Conservation (phyloP, 1,284 basidiomycete species). For the Cryptococcus hybrid region DNA sequence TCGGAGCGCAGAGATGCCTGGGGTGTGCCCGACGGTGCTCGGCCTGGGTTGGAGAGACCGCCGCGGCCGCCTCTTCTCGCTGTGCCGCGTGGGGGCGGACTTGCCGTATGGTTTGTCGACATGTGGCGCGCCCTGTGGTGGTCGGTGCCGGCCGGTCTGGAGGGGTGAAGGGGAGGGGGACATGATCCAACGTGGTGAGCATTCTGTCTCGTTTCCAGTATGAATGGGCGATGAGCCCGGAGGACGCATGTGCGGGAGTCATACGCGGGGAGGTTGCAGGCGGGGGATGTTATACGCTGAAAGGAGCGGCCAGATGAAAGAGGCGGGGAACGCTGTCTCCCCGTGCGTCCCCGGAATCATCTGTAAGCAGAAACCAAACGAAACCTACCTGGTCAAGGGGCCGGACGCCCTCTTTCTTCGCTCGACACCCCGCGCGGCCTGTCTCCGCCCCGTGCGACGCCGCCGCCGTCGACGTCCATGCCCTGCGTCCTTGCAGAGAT, state of each 20-base stretch:
- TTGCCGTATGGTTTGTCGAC: conserved; percentile 16
- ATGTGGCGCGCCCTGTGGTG: neutral
- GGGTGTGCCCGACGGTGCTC: conserved; percentile 16
- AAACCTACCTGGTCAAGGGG: conserved; percentile 40
- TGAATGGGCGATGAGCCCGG: too few relatives aligned
- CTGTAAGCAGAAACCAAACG: neutral
- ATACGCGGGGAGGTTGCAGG: neutral
- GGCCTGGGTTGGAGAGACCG: conserved; percentile 2
- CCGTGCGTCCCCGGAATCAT: neutral
- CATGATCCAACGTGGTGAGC: too few relatives aligned
- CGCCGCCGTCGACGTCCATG: conserved; percentile 37
- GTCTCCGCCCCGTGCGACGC: conserved; percentile 11
- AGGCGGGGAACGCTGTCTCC: neutral
- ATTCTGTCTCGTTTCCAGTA: too few relatives aligned
- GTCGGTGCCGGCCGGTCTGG: conserved; percentile 16
- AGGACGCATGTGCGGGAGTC: too few relatives aligned
- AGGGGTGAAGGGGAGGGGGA: neutral
- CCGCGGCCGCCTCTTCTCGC: neutral
- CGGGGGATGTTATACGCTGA: neutral
- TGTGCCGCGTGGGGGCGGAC: neutral
- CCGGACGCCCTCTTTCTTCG: conserved; percentile 21
- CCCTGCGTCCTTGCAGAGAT: conserved; percentile 12
- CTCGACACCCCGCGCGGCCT: conserved; percentile 15
- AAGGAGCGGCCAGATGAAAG: conserved; percentile 2
- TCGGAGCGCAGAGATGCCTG: conserved; percentile 10